Conservation (phyloP, 768 basidiomycete genomes). For the Naematelia aurantialba region DNA sequence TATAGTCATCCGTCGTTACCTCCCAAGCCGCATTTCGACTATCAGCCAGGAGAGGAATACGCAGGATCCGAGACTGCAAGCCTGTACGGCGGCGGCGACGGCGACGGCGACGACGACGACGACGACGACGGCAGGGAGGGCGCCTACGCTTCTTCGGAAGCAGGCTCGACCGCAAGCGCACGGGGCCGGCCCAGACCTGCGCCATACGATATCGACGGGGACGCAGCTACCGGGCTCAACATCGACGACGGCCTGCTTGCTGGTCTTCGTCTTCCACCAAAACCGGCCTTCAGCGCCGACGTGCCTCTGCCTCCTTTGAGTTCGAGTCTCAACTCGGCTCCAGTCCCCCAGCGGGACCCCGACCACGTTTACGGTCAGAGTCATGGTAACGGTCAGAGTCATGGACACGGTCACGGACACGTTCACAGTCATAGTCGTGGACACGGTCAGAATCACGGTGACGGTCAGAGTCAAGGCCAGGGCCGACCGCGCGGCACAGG, state of each 20-base stretch:
- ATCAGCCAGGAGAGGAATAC: slow-evolving; percentile 21
- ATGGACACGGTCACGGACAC: slow-evolving; percentile 1
- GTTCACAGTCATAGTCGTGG: neutral
- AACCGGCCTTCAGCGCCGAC: neutral
- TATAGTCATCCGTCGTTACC: slow-evolving; percentile 20
- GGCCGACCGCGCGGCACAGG: neutral
- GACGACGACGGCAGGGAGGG: slow-evolving; percentile 13
- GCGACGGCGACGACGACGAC: slow-evolving; percentile 27
- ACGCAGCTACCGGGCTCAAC: neutral
- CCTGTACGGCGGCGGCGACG: slow-evolving; percentile 21
- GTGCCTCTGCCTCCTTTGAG: too few relatives aligned
- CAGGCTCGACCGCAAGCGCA: slow-evolving; percentile 19
- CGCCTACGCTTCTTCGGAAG: slow-evolving; percentile 10
- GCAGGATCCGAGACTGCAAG: slow-evolving; percentile 11
- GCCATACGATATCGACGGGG: slow-evolving; percentile 37
- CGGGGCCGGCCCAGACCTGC: slow-evolving; percentile 30
- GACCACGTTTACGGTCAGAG: too few relatives aligned
- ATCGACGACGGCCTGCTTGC: too few relatives aligned
- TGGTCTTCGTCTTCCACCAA: neutral
- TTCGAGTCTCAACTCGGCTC: too few relatives aligned
- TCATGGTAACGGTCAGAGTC: neutral
- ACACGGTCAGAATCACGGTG: neutral
- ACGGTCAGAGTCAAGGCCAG: neutral
- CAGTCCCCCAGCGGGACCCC: too few relatives aligned
- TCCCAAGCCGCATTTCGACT: slow-evolving; percentile 43